Evolutionary conservation across 2,329 filamentous ascomycete species (phyloP), one percentile per base, ranked within the genome.

Genomic region (Gyromitra esculenta): DNA sequence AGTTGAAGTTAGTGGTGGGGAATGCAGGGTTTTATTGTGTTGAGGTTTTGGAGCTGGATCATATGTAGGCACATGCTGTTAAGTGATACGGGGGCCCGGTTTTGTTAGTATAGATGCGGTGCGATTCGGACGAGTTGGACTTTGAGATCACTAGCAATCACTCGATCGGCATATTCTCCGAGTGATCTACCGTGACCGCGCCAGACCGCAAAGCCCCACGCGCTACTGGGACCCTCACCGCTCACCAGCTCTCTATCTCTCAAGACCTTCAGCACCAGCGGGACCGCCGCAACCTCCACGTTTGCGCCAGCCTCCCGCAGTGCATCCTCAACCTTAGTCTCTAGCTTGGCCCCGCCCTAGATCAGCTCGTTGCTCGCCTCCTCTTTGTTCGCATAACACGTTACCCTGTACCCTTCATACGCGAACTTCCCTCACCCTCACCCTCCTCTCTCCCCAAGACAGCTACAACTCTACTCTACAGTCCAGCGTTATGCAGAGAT

Each of bases 311-410:
- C 82, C 25, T 84, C 81, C 18, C 81, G 81, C 70, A 86, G 6
- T 78, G 80, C 3, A 81, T 81, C 78, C 84, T 85, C 5, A 85
- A 84, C 41, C 43, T 65, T 75, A 80, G 85, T 86, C 66, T 83
- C 80, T 2, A 86, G 82, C 79, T 86, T 84, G 0, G 84, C 85
- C 4, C 84, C 80, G 2, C 25, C 25, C 37, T 84, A 77, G 70
- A 84, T 69, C n/a, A 81, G 84, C 82, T 86, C 85, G 83, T 86
- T 85, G 21, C 84, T 70, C 78, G 83, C 84, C 80, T 86, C 85
- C 79, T 86, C 85, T 0, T 81, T 82, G 79, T 86, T 84, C 54
- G 84, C 85, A 83, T 84, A 86, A 48, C 82, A 82, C 0, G 84
- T 86, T 41, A 86, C 83, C 78, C 84, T 83, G 76, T 86, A 86